Evolutionary conservation across 495 filamentous ascomycete genomes (phyloP).

Genomic region (Talaromyces stipitatus): DNA sequence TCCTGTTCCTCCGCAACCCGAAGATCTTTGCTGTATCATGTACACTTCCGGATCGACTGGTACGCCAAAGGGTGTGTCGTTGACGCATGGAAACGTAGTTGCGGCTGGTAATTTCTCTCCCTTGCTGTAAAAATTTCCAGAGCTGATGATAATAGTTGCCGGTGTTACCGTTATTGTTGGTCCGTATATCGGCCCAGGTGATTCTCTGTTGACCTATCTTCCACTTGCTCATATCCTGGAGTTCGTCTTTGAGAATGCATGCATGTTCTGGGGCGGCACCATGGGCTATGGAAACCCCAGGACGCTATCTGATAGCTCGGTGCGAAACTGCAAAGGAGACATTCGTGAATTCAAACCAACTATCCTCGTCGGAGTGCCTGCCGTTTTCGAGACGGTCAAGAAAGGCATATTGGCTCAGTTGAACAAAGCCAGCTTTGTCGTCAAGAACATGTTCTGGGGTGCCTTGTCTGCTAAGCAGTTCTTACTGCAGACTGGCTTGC

Average conservation of each 20-base stretch:
- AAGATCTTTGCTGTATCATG: slow-evolving; percentile 98
- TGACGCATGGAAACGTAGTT: slow-evolving; percentile 84
- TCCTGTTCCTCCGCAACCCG: slow-evolving; percentile 67
- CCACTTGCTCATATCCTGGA: slow-evolving; percentile 94
- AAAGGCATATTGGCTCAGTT: slow-evolving; percentile 91
- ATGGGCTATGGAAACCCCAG: slow-evolving; percentile 97
- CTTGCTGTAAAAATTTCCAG: background rate
- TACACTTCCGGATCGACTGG: slow-evolving; percentile 99
- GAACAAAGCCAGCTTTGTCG: slow-evolving; percentile 61
- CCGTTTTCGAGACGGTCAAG: slow-evolving; percentile 97
- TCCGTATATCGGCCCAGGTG: slow-evolving; percentile 75
- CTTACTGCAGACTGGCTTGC: slow-evolving; percentile 67
- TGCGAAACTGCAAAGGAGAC: slow-evolving; percentile 92
- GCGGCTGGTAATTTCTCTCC: slow-evolving; percentile 59
- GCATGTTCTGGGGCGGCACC: slow-evolving; percentile 86
- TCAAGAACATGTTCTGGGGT: slow-evolving; percentile 86
- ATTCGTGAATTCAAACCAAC: slow-evolving; percentile 91
- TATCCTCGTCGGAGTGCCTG: slow-evolving; percentile 88
- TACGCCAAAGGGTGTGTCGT: slow-evolving; percentile 86
- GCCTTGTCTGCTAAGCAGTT: slow-evolving; percentile 78
- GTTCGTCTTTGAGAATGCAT: slow-evolving; percentile 93
- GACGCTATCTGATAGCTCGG: slow-evolving; percentile 81
- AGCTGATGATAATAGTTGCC: slow-evolving; percentile 50
- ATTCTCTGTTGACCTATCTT: slow-evolving; percentile 84
- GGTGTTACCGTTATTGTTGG: slow-evolving; percentile 84